Percentiles rank a stretch among this genome's conserved stretches.
These are phyloP conservation scores for Pythium dissimile DNA, from an alignment of 352 stramenopile genomes.

Conservation along the genomic window DNA sequence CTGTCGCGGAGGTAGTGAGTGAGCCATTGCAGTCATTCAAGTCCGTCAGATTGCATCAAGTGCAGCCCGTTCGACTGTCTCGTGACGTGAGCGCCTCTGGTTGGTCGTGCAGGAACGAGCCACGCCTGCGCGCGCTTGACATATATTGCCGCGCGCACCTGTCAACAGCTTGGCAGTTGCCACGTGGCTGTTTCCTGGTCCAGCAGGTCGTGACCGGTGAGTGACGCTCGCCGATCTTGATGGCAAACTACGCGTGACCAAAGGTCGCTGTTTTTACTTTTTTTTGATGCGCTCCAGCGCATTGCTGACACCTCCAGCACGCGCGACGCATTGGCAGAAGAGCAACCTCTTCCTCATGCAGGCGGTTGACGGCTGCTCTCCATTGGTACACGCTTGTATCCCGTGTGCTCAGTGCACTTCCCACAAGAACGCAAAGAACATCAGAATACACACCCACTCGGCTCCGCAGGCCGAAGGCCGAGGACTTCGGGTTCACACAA, in stretches of 20 bases:
- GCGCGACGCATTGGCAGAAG: too few species aligned
- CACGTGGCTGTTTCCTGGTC: constrained; percentile 34
- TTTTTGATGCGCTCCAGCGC: constrained; percentile 46
- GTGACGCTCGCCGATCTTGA: constrained; percentile 56
- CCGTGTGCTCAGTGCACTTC: too few species aligned
- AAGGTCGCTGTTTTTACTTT: constrained; percentile 56
- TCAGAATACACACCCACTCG: too few species aligned
- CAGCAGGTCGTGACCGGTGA: constrained; percentile 55
- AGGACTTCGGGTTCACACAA: too few species aligned
- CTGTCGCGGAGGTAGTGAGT: constrained; percentile 40
- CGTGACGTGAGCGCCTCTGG: constrained; percentile 42
- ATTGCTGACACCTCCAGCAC: too few species aligned
- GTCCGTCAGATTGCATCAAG: background rate
- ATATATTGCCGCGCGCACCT: constrained; percentile 40
- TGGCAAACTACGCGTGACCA: constrained; percentile 40
- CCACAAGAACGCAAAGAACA: too few species aligned
- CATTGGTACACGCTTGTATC: too few species aligned
- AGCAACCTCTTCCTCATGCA: too few species aligned
- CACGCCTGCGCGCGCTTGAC: constrained; percentile 41
- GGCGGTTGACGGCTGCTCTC: too few species aligned
- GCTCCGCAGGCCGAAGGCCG: too few species aligned
- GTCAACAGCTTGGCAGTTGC: constrained; percentile 56
- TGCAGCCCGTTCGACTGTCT: background rate
- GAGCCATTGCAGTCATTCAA: constrained; percentile 24
- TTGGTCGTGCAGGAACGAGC: constrained; percentile 43